Conservation (phyloP, 2,329 filamentous ascomycete genomes). For the Colletotrichum truncatum region DNA sequence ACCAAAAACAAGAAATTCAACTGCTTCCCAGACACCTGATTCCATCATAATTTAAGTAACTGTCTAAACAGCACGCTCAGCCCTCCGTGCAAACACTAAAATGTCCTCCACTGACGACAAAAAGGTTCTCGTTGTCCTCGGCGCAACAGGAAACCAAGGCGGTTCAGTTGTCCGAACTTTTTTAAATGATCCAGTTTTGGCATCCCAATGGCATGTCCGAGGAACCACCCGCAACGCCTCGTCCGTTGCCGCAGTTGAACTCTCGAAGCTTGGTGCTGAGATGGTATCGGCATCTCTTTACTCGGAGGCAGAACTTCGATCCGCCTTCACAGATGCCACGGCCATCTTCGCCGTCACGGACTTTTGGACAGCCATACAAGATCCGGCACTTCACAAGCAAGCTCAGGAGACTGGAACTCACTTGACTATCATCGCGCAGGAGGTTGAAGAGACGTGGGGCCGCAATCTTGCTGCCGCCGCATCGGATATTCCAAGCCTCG, state of each 20-base stretch:
- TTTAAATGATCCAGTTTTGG: background rate
- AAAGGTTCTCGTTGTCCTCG: slow-evolving; percentile 5
- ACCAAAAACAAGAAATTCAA: no score
- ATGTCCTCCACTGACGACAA: background rate
- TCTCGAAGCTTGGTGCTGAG: slow-evolving; percentile 50
- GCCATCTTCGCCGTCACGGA: slow-evolving; percentile 65
- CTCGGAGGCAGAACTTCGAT: slow-evolving; percentile 46
- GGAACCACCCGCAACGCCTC: slow-evolving; percentile 55
- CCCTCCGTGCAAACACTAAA: no score
- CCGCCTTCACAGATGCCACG: slow-evolving; percentile 53
- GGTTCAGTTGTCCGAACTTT: slow-evolving; percentile 5
- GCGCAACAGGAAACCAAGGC: slow-evolving; percentile 8
- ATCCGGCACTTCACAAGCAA: slow-evolving; percentile 44
- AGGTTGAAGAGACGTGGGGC: slow-evolving; percentile 59
- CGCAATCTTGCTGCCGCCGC: slow-evolving; percentile 65
- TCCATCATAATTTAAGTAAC: background rate
- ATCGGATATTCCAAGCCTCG: slow-evolving; percentile 35
- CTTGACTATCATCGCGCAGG: slow-evolving; percentile 47
- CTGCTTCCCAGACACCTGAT: no score
- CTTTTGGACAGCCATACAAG: slow-evolving; percentile 61
- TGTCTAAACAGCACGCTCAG: background rate
- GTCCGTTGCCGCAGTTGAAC: slow-evolving; percentile 48
- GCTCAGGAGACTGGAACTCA: background rate
- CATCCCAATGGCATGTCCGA: slow-evolving; percentile 41
- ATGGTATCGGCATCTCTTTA: slow-evolving; percentile 54